Evolutionary conservation across 2,329 filamentous ascomycete genomes (phyloP), one percentile per base, ranked within the genome.

Genomic region (Stromatinia cepivora): DNA sequence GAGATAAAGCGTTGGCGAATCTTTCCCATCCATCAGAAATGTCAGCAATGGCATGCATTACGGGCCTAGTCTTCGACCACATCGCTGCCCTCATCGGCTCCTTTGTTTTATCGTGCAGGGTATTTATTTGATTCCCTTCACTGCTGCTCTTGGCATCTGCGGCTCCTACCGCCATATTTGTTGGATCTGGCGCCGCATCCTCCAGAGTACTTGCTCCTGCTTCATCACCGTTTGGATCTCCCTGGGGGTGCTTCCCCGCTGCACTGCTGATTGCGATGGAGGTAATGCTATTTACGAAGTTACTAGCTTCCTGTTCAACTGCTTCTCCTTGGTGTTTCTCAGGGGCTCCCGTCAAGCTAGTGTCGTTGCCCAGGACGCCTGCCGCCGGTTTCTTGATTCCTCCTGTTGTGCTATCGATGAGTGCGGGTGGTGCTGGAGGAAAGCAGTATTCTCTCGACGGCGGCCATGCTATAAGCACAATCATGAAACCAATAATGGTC

Each of bases 321-420:
- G 92, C 91, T 78, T 95, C 92, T 36, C 93, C 92, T 77, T 92
- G 90, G 80, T 92, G 87, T 73, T 92, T 92, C 78, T 97, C 92
- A 0, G 92, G 90, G 0, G 92, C 92, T 1, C 92, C 93, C 0
- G 92, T 96, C 0, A 90, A 85, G 69, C 90, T 93, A 70, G 93
- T 90, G 39, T 89, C 86, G 28, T 90, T 93, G 0, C 90, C 92
- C 0, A 95, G 80, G 0, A 93, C 87, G 1, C 92, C 92, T 3
- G 92, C 86, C 64, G 88, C 87, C 0, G 92, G 92, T 75, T 91
- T 94, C 78, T 95, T 88, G 0, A 94, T 83, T 9, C 90, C 91
- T 9, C 92, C 92, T 0, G 90, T 90, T 70, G 84, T 87, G 46
- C 84, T 82, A 72, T 90, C 85, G 56, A 95, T 91, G 1, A 95